These are phyloP conservation scores for Lactifluus piperatus DNA, from an alignment of 768 basidiomycete genomes.

Conservation along the genomic window DNA sequence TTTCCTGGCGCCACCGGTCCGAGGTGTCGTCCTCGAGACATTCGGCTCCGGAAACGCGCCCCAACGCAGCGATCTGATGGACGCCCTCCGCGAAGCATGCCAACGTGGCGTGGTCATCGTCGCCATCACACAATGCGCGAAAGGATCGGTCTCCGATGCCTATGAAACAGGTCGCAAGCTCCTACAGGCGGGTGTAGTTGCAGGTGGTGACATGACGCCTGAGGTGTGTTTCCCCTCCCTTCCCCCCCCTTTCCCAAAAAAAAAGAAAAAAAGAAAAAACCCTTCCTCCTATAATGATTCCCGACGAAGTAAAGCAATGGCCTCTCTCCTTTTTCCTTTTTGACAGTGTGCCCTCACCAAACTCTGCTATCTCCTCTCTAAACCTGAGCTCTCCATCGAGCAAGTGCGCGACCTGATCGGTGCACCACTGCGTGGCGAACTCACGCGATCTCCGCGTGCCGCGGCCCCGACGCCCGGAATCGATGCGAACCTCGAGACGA, in stretches of 20 bases:
- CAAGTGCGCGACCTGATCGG: conserved; percentile 71
- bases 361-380: conserved; percentile 82
- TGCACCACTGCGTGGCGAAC: conserved; percentile 80
- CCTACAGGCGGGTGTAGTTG: conserved; percentile 64
- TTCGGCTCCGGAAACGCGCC: conserved; percentile 94
- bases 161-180: conserved; percentile 75
- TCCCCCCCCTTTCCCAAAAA: neutral
- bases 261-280: no score
- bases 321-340: neutral
- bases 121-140: conserved; percentile 84
- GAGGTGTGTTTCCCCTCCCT: conserved; percentile 44
- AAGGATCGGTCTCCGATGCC: conserved; percentile 76
- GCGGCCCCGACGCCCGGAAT: conserved; percentile 33
- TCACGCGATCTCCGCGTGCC: conserved; percentile 43
- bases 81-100: conserved; percentile 73
- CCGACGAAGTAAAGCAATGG: no score
- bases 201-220: conserved; percentile 93
- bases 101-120: conserved; percentile 80
- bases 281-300: no score
- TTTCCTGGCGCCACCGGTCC: conserved; percentile 65
- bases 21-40: conserved; percentile 81
- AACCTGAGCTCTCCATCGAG: conserved; percentile 57
- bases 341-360: conserved; percentile 81
- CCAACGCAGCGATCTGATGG: conserved; percentile 63
- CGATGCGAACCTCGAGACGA: conserved; percentile 45